Conservation (phyloP, 108 stramenopile genomes). For the Conticribra weissflogii region DNA sequence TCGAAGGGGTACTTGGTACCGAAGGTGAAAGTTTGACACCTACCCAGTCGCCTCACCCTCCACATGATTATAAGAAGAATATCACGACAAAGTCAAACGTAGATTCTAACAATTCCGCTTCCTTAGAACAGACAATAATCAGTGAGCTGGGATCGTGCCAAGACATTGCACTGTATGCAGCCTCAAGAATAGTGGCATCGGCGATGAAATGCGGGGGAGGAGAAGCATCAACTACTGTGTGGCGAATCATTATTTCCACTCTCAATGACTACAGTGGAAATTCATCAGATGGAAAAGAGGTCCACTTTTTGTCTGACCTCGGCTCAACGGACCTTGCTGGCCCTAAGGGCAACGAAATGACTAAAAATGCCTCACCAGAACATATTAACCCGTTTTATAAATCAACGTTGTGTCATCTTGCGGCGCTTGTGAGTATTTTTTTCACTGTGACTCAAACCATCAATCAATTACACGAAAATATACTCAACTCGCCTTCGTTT, state of each 20-base stretch:
- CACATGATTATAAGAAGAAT: neutral
- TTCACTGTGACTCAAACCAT: neutral
- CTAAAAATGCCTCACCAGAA: neutral
- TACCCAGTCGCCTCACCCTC: neutral
- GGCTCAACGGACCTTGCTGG: neutral
- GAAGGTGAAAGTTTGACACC: constrained; percentile 10
- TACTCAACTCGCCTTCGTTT: neutral
- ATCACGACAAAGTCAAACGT: no score
- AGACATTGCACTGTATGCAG: constrained; percentile 59
- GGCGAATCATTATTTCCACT: constrained; percentile 61
- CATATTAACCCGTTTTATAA: constrained; percentile 11
- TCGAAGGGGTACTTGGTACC: constrained; percentile 6
- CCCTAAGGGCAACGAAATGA: neutral
- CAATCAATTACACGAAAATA: neutral
- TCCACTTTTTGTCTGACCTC: no score
- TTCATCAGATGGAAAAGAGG: constrained; percentile 17
- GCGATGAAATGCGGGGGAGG: constrained; percentile 85
- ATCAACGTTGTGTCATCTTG: constrained; percentile 69
- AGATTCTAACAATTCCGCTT: no score
- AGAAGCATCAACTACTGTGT: constrained; percentile 74
- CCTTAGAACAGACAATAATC: constrained; percentile 23
- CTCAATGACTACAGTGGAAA: constrained; percentile 19
- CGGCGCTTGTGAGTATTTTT: constrained; percentile 48
- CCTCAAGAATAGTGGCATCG: constrained; percentile 66
- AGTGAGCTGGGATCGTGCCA: constrained; percentile 60